Conservation (phyloP, 202 grass and related monocot genomes). For the Hordeum pubiflorum region DNA sequence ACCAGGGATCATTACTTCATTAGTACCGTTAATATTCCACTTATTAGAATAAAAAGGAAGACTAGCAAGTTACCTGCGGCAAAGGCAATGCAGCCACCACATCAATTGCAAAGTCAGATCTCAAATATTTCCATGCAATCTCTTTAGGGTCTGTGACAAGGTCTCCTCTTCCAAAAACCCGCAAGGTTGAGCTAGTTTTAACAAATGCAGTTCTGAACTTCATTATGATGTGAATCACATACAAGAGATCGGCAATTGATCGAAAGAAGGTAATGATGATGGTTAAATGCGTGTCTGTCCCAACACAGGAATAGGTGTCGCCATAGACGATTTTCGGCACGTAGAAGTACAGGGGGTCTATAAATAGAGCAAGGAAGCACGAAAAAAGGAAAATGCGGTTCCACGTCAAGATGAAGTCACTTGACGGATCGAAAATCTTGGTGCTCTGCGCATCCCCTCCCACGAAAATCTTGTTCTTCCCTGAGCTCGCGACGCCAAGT, state of each 20-base stretch:
- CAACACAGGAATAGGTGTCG: slow-evolving; percentile 31
- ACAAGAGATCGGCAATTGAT: slow-evolving; percentile 64
- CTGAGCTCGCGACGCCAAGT: slow-evolving; percentile 24
- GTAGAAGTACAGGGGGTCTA: slow-evolving; percentile 93
- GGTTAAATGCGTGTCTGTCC: slow-evolving; percentile 47
- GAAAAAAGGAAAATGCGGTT: slow-evolving; percentile 73
- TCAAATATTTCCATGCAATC: slow-evolving; percentile 83
- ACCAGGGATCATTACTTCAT: neutral
- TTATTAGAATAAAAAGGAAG: neutral
- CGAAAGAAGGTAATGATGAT: slow-evolving; percentile 63
- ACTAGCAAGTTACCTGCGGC: slow-evolving; percentile 58
- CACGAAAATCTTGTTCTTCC: slow-evolving; percentile 53
- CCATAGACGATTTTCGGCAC: slow-evolving; percentile 47
- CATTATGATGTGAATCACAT: slow-evolving; percentile 64
- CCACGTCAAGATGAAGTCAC: slow-evolving; percentile 71
- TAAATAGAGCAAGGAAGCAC: slow-evolving; percentile 68
- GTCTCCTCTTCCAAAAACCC: slow-evolving; percentile 87
- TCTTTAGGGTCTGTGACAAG: slow-evolving; percentile 69
- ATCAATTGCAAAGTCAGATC: slow-evolving; percentile 70
- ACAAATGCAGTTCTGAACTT: slow-evolving; percentile 92
- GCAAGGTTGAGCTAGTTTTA: slow-evolving; percentile 47
- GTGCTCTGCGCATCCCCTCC: slow-evolving; percentile 40
- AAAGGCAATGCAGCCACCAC: slow-evolving; percentile 78
- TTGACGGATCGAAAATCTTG: slow-evolving; percentile 71
- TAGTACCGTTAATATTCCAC: neutral